Conservation (phyloP, 2,329 filamentous ascomycete genomes). For the Hypoxylon sp. region DNA sequence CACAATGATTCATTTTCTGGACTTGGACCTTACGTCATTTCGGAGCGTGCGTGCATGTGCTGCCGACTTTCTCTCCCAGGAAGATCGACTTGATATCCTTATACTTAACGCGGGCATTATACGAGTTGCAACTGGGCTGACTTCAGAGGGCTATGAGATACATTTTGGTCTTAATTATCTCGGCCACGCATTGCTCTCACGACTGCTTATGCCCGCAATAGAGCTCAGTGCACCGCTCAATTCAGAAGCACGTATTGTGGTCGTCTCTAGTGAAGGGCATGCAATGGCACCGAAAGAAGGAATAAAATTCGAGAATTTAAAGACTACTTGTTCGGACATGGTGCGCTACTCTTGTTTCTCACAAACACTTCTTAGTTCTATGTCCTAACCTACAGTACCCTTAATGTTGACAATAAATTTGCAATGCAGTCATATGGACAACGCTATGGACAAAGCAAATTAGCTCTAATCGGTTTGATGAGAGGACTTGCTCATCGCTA, state of each 20-base stretch:
- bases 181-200: conserved; percentile 34
- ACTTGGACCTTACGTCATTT: conserved; percentile 33
- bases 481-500: conserved; percentile 56
- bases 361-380: too few relatives aligned
- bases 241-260: conserved; percentile 46
- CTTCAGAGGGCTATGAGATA: conserved; percentile 34
- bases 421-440: neutral
- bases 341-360: conserved; percentile 45
- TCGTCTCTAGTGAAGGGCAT: conserved; percentile 49
- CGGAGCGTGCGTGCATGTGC: conserved; percentile 21
- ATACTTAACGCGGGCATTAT: conserved; percentile 38
- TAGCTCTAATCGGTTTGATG: neutral
- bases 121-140: conserved; percentile 2
- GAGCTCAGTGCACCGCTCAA: neutral
- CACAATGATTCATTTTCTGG: conserved; percentile 14
- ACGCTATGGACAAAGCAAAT: neutral
- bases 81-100: conserved; percentile 33
- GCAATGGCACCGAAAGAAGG: conserved; percentile 49
- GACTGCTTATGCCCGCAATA: conserved; percentile 16
- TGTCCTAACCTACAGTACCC: too few relatives aligned
- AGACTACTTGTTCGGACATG: conserved; percentile 45
- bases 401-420: too few relatives aligned
- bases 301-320: conserved; percentile 54
- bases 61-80: conserved; percentile 16
- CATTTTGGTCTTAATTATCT: conserved; percentile 43